Conservation (phyloP, 2,329 filamentous ascomycete genomes). For the Xylariaceae sp. region DNA sequence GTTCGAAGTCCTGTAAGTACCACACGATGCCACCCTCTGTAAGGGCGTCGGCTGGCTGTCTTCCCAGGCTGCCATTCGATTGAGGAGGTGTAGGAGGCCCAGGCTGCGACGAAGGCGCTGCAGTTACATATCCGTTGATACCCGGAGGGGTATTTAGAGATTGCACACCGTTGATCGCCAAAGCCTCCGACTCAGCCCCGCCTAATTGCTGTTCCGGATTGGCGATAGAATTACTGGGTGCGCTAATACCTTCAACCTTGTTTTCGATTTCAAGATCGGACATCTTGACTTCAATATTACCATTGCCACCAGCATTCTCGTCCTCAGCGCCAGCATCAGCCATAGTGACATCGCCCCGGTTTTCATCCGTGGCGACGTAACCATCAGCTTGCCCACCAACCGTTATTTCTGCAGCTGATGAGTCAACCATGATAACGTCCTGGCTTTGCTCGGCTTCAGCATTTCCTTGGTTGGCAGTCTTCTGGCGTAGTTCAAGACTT, state of each 20-base stretch:
- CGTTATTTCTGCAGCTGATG: slow-evolving; percentile 50
- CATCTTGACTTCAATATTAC: slow-evolving; percentile 52
- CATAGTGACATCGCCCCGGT: slow-evolving; percentile 42
- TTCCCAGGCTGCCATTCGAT: slow-evolving; percentile 60
- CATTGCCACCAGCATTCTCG: slow-evolving; percentile 39
- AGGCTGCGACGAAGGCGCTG: slow-evolving; percentile 38
- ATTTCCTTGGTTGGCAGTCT: slow-evolving; percentile 38
- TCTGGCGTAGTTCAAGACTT: slow-evolving; percentile 60
- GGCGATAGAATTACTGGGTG: slow-evolving; percentile 34
- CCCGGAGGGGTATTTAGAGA: slow-evolving; percentile 50
- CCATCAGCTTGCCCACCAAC: slow-evolving; percentile 40
- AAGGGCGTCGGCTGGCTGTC: slow-evolving; percentile 56
- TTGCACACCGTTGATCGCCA: slow-evolving; percentile 35
- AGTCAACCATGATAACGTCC: slow-evolving; percentile 57
- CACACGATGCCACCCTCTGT: slow-evolving; percentile 79
- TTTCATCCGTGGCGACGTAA: slow-evolving; percentile 36
- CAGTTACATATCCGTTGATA: slow-evolving; percentile 48
- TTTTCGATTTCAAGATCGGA: slow-evolving; percentile 38
- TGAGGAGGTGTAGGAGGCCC: slow-evolving; percentile 68
- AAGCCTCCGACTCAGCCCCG: slow-evolving; percentile 31
- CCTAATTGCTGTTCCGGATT: slow-evolving; percentile 32
- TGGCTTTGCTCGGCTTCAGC: slow-evolving; percentile 45
- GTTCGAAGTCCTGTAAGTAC: slow-evolving; percentile 83
- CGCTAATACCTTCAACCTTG: slow-evolving; percentile 36
- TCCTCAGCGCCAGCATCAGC: slow-evolving; percentile 43